Evolutionary conservation across 2,329 filamentous ascomycete genomes (phyloP).

Genomic region (Epichloe coenophiala): DNA sequence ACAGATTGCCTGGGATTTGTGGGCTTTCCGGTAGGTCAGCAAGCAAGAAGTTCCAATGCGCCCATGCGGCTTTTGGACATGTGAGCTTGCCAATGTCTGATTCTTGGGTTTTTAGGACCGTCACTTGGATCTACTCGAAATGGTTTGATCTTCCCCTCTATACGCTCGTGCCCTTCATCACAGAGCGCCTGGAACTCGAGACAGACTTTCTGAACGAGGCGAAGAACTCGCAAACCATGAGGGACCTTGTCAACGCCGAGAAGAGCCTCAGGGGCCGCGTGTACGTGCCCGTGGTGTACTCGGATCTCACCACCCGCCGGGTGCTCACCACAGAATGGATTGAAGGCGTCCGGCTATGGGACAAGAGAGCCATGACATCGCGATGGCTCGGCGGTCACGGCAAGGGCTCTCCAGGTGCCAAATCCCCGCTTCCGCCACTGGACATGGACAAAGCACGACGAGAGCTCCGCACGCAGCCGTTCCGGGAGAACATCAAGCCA

Average conservation of each 20-base stretch:
- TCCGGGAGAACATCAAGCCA: slow-evolving; percentile 57
- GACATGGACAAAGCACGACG: slow-evolving; percentile 32
- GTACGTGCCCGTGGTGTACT: slow-evolving; percentile 76
- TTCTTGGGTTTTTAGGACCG: slow-evolving; percentile 39
- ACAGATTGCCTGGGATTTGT: slow-evolving; percentile 89
- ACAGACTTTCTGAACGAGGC: slow-evolving; percentile 93
- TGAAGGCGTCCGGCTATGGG: slow-evolving; percentile 85
- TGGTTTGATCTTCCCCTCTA: slow-evolving; percentile 93
- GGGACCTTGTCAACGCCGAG: slow-evolving; percentile 59
- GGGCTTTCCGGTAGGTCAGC: slow-evolving; percentile 67
- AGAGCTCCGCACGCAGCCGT: slow-evolving; percentile 36
- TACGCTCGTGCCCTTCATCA: slow-evolving; percentile 81
- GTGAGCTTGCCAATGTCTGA: neutral
- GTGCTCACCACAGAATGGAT: slow-evolving; percentile 97
- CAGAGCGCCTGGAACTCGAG: slow-evolving; percentile 80
- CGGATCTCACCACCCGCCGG: slow-evolving; percentile 67
- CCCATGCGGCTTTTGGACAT: neutral
- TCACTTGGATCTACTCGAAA: slow-evolving; percentile 68
- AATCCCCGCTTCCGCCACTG: slow-evolving; percentile 43
- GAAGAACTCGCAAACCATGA: slow-evolving; percentile 75
- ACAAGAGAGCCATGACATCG: slow-evolving; percentile 66
- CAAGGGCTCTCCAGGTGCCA: slow-evolving; percentile 65
- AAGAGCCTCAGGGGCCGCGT: slow-evolving; percentile 64
- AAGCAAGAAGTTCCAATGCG: neutral
- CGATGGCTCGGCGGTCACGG: slow-evolving; percentile 69